Evolutionary conservation across 768 basidiomycete genomes (phyloP).

Genomic region (Mrakia hoshinonis): DNA sequence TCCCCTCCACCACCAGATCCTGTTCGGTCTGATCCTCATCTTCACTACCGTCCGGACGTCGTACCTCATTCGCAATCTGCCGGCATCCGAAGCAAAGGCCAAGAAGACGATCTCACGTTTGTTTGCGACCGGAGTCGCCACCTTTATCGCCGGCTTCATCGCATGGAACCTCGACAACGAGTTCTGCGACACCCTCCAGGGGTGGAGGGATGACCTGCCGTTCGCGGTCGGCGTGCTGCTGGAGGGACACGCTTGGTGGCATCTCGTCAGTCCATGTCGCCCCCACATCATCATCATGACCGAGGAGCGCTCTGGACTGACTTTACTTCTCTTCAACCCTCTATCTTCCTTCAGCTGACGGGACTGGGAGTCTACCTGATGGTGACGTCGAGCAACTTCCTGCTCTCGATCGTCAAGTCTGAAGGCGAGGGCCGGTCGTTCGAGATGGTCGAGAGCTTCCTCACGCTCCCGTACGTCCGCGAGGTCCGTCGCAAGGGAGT

Average conservation of each 20-base stretch:
- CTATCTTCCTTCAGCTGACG: neutral
- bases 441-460: neutral
- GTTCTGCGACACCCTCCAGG: neutral
- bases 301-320: no score
- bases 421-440: neutral
- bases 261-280: neutral
- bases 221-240: neutral
- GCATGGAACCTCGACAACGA: slow-evolving; percentile 7
- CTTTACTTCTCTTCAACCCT: neutral
- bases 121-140: neutral
- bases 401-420: slow-evolving; percentile 2
- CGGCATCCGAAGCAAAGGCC: neutral
- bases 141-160: neutral
- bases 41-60: neutral
- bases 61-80: slow-evolving; percentile 3
- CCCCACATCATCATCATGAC: neutral
- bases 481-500: neutral
- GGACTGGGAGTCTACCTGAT: slow-evolving; percentile 13
- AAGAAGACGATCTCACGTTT: neutral
- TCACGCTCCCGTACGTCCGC: neutral
- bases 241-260: slow-evolving; percentile 10
- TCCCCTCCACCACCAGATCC: slow-evolving; percentile 8
- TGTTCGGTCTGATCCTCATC: slow-evolving; percentile 6
- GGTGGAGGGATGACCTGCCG: neutral
- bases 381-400: slow-evolving; percentile 5